These are phyloP conservation scores for Penicillium nordicum DNA, from an alignment of 2,329 filamentous ascomycete genomes.

Conservation along the genomic window DNA sequence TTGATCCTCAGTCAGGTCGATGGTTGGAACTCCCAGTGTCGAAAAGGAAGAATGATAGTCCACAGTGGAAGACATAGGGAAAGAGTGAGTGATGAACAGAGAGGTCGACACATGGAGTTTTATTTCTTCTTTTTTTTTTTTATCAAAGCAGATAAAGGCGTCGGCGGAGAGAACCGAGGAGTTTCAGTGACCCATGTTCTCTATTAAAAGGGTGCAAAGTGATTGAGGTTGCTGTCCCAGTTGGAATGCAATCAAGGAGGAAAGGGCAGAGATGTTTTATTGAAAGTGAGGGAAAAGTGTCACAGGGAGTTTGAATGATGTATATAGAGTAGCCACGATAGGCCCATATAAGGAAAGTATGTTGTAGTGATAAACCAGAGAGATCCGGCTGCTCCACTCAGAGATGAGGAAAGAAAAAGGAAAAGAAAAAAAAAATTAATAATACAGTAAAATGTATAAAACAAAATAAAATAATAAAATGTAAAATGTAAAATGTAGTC, in stretches of 20 bases:
- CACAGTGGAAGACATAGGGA: constrained; percentile 36
- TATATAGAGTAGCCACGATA: constrained; percentile 25
- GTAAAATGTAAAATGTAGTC: constrained; percentile 20
- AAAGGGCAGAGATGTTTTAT: neutral
- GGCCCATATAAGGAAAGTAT: constrained; percentile 21
- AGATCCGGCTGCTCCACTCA: constrained; percentile 8
- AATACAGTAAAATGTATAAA: constrained; percentile 13
- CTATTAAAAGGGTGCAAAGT: constrained; percentile 2
- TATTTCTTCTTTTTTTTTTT: neutral
- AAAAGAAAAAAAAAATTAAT: constrained; percentile 4
- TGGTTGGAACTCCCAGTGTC: constrained; percentile 25
- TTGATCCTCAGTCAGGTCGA: constrained; percentile 20
- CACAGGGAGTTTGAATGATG: constrained; percentile 23
- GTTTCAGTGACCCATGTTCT: constrained; percentile 16
- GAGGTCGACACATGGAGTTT: constrained; percentile 14
- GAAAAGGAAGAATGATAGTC: constrained; percentile 26
- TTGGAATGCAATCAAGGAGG: constrained; percentile 13
- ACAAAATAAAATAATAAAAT: constrained; percentile 30
- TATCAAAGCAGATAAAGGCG: constrained; percentile 6
- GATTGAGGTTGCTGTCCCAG: neutral
- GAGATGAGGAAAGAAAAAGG: constrained; percentile 1
- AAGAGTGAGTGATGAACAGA: constrained; percentile 4
- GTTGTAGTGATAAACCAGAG: constrained; percentile 13
- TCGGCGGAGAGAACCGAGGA: constrained; percentile 10
- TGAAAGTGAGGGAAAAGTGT: constrained; percentile 9